Evolutionary conservation across 345 rosid species (phyloP).

Genomic region (Eutrema heterophyllum): DNA sequence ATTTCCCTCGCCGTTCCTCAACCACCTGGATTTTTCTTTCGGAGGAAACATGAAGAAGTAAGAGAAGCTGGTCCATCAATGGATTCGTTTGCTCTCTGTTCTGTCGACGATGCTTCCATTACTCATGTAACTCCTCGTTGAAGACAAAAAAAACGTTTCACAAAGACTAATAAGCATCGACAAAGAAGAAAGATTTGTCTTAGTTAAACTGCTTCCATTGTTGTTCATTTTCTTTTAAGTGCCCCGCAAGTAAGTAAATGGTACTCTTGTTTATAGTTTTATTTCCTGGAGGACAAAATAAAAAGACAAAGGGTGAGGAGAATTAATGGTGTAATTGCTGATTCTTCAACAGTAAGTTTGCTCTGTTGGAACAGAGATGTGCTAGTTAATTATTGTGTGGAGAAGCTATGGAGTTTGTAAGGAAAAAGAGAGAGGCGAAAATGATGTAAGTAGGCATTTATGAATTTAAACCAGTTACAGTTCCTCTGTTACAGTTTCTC

Average conservation of each 20-base stretch:
- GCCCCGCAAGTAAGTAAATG: background rate
- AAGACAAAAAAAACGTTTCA: background rate
- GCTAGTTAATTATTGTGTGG: background rate
- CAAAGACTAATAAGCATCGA: background rate
- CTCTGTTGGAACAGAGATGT: background rate
- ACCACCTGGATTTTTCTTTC: too few relatives aligned
- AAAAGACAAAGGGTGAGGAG: background rate
- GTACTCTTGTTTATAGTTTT: background rate
- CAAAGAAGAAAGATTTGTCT: background rate
- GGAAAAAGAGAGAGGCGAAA: background rate
- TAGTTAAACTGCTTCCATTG: background rate
- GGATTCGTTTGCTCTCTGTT: too few relatives aligned
- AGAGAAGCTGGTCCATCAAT: too few relatives aligned
- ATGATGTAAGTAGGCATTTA: background rate
- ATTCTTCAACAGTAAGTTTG: background rate
- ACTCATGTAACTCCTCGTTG: too few relatives aligned
- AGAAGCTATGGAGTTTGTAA: background rate
- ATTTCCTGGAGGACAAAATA: background rate
- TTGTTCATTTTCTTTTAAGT: background rate
- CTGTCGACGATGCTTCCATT: too few relatives aligned
- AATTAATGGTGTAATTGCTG: background rate
- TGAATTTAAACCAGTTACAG: too few relatives aligned
- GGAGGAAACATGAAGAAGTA: too few relatives aligned
- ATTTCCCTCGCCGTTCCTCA: too few relatives aligned
- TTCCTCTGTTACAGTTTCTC: too few relatives aligned